Conservation (phyloP, 257 asterid species). For the Cruciata laevipes region DNA sequence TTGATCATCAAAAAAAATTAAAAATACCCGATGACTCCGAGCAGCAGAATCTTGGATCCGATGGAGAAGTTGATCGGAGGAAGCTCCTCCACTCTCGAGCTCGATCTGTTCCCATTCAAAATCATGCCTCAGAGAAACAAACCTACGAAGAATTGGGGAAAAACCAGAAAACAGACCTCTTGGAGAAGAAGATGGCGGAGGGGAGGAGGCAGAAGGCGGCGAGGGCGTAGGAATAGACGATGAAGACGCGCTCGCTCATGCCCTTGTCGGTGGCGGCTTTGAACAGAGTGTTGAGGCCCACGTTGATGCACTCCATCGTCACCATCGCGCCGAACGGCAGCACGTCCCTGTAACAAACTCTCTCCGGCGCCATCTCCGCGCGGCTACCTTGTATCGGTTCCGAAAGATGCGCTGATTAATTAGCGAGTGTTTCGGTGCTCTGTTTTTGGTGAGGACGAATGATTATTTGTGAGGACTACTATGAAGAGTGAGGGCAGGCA, state of each 20-base stretch:
- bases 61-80: slow-evolving; percentile 51
- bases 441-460: background rate
- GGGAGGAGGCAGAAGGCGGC: slow-evolving; percentile 70
- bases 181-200: slow-evolving; percentile 41
- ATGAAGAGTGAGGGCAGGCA: background rate
- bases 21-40: slow-evolving; percentile 65
- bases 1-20: background rate
- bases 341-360: slow-evolving; percentile 41
- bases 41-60: slow-evolving; percentile 47
- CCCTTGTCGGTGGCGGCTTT: slow-evolving; percentile 57
- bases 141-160: background rate
- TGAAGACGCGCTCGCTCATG: slow-evolving; percentile 74
- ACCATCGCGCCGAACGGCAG: slow-evolving; percentile 58
- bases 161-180: slow-evolving; percentile 23
- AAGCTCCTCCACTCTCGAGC: slow-evolving; percentile 19
- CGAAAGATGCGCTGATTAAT: background rate
- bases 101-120: slow-evolving; percentile 34
- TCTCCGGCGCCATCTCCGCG: slow-evolving; percentile 6
- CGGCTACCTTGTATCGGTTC: no score
- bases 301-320: slow-evolving; percentile 64
- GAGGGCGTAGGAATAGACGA: slow-evolving; percentile 63
- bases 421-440: background rate
- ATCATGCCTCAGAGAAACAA: background rate
- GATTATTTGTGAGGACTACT: background rate
- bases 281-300: slow-evolving; percentile 75